phyloP scores from a whole-genome alignment of 1,139 yeast genomes.

The Arxiozyma heterogenica region DNA sequence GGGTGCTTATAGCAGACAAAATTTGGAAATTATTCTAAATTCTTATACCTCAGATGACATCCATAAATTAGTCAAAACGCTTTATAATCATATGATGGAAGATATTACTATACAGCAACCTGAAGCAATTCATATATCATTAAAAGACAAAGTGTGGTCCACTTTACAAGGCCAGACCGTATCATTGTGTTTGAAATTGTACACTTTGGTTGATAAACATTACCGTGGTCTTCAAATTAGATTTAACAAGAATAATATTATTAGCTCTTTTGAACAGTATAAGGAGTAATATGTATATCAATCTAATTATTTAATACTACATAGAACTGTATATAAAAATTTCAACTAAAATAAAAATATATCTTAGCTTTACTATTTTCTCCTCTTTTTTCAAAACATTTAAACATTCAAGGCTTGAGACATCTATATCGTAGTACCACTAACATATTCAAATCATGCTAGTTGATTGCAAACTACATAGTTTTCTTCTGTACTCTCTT shows the following conservation, averaged over 20 bases:
- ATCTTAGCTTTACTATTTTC: background rate
- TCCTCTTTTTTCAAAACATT: background rate
- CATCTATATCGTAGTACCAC: no score
- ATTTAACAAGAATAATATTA: slow-evolving; percentile 38
- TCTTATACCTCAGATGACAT: slow-evolving; percentile 55
- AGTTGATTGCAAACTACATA: no score
- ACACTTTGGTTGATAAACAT: slow-evolving; percentile 35
- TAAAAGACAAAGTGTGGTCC: slow-evolving; percentile 44
- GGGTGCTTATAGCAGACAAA: slow-evolving; percentile 54
- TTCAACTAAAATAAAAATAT: no score
- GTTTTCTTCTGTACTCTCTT: no score
- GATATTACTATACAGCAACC: slow-evolving; percentile 8
- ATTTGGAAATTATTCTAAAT: slow-evolving; percentile 47
- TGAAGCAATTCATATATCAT: slow-evolving; percentile 27
- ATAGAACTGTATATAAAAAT: background rate
- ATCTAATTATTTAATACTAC: background rate
- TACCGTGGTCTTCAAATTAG: slow-evolving; percentile 36
- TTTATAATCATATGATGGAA: slow-evolving; percentile 31
- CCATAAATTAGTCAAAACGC: slow-evolving; percentile 43
- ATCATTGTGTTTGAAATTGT: slow-evolving; percentile 35
- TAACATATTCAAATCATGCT: no score
- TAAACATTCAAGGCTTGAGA: background rate
- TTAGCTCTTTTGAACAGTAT: slow-evolving; percentile 34
- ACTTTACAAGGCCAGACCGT: slow-evolving; percentile 44
- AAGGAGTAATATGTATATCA: slow-evolving; percentile 12